Percentiles rank a stretch among this genome's conserved stretches.
Evolutionary conservation across 2,329 filamentous ascomycete genomes (phyloP).

Genomic region (Neopestalotiopsis sp.): DNA sequence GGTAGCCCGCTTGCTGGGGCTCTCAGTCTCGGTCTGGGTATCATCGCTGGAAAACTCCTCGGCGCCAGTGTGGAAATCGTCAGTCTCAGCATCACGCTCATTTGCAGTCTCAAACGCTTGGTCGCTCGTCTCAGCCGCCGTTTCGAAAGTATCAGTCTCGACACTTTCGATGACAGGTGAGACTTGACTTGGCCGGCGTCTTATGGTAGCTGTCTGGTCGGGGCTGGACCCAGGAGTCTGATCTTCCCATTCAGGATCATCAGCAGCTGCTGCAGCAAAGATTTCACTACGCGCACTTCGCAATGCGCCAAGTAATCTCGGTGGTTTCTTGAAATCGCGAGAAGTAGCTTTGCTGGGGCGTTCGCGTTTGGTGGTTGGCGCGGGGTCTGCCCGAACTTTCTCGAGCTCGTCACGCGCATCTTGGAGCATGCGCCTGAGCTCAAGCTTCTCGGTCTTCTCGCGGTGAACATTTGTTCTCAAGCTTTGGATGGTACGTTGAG

Average conservation of each 20-base stretch:
- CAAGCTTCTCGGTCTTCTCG: slow-evolving; percentile 98
- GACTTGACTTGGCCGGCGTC: slow-evolving; percentile 33
- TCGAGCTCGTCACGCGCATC: slow-evolving; percentile 93
- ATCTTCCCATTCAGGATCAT: slow-evolving; percentile 92
- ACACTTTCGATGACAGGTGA: slow-evolving; percentile 38
- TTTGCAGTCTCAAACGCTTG: slow-evolving; percentile 72
- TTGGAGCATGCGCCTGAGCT: slow-evolving; percentile 92
- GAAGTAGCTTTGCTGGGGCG: slow-evolving; percentile 68
- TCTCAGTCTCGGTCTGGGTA: slow-evolving; percentile 82
- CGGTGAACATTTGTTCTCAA: slow-evolving; percentile 93
- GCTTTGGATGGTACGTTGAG: slow-evolving; percentile 95
- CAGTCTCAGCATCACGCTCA: slow-evolving; percentile 85
- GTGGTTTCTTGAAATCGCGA: slow-evolving; percentile 78
- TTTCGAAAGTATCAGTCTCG: slow-evolving; percentile 75
- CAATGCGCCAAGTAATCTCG: slow-evolving; percentile 76
- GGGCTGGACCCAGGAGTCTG: slow-evolving; percentile 66
- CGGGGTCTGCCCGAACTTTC: slow-evolving; percentile 63
- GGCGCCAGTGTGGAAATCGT: slow-evolving; percentile 92
- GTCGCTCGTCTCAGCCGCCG: slow-evolving; percentile 76
- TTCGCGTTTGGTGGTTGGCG: slow-evolving; percentile 50
- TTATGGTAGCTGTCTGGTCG: slow-evolving; percentile 34
- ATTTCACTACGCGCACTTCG: slow-evolving; percentile 80
- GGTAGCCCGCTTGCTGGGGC: slow-evolving; percentile 46
- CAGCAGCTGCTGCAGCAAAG: slow-evolving; percentile 51
- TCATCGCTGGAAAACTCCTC: slow-evolving; percentile 79